Evolutionary conservation across 2,329 filamentous ascomycete genomes (phyloP), one percentile per base, ranked within the genome.

Genomic region (Talaromyces sp.): DNA sequence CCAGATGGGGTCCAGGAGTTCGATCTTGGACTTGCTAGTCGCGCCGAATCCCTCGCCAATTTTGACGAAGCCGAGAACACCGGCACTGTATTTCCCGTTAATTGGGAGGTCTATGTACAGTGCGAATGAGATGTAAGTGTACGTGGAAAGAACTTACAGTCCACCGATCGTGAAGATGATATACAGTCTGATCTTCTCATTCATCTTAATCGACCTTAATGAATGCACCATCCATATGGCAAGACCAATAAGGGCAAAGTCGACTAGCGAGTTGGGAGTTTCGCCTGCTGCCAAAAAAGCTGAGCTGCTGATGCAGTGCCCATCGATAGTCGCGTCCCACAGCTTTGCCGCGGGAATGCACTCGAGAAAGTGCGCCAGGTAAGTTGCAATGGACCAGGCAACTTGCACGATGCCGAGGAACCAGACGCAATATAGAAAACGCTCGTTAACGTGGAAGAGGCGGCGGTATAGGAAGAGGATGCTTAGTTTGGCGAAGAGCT

Each of bases 401-500:
- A 37, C 31, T n/a, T 63, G 60, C 11, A 57, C 27, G 9, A 56
- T 56, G 37, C 60, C 60, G 24, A 63, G 60, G 8, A 31, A 52
- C 60, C 48, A 57, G 24, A 63, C 60, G 35, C 60, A 63, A 50
- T 63, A 63, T 9, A 56, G 10, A 27, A 63, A 63, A 1, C 45
- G 37, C 47, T 63, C 35, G 48, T 63, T 63, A 37, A 63, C 60
- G 22, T 43, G 19, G 33, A 63, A 63, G 5, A 63, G 60, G 9
- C 60, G 60, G 39, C 54, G 37, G 33, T 63, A 63, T 19, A 63
- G 60, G 35, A 52, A 63, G 8, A 63, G 48, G n/a, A 63, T 63
- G 39, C 60, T 63, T 41, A 63, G 60, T 63, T 63, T 63, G 14
- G 60, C 60, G 37, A 63, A 63, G n/a, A 63, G 35, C 37, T 63